phyloP scores from a whole-genome alignment of 805 yeast species.

The Starmera quercuum region DNA sequence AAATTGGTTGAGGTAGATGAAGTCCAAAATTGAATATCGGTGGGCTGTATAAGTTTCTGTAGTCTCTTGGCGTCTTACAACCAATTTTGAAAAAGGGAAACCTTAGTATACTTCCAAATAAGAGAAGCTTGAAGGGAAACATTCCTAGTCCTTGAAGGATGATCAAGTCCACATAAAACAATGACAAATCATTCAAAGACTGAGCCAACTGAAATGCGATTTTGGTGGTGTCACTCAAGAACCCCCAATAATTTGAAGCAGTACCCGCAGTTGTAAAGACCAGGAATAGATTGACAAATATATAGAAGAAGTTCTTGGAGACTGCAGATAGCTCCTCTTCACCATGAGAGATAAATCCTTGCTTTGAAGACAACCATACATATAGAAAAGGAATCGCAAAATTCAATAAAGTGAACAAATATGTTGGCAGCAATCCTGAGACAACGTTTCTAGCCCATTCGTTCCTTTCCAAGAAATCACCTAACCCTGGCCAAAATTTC shows the following conservation, averaged over 20 bases:
- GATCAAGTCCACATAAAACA: constrained; percentile 85
- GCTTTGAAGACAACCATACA: constrained; percentile 73
- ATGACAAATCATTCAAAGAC: constrained; percentile 68
- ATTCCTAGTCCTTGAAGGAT: constrained; percentile 80
- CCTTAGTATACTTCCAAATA: constrained; percentile 69
- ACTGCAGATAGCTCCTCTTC: constrained; percentile 89
- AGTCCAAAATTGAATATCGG: constrained; percentile 90
- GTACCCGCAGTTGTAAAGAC: constrained; percentile 94
- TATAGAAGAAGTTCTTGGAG: constrained; percentile 88
- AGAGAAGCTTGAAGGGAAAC: constrained; percentile 79
- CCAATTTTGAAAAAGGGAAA: constrained; percentile 59
- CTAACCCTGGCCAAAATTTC: constrained; percentile 78
- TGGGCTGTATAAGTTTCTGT: constrained; percentile 68
- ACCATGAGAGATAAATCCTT: constrained; percentile 86
- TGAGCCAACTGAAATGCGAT: constrained; percentile 82
- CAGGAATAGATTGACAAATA: constrained; percentile 86
- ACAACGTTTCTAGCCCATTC: constrained; percentile 72
- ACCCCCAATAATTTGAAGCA: constrained; percentile 72
- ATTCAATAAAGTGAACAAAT: constrained; percentile 80
- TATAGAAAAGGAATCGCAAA: constrained; percentile 78
- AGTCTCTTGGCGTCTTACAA: constrained; percentile 80
- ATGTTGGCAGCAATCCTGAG: constrained; percentile 87
- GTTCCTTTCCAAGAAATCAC: constrained; percentile 52
- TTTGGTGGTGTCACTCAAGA: constrained; percentile 80
- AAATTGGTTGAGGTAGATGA: constrained; percentile 84